Evolutionary conservation across 2,329 filamentous ascomycete species (phyloP).

Genomic region (Periconia sp.): DNA sequence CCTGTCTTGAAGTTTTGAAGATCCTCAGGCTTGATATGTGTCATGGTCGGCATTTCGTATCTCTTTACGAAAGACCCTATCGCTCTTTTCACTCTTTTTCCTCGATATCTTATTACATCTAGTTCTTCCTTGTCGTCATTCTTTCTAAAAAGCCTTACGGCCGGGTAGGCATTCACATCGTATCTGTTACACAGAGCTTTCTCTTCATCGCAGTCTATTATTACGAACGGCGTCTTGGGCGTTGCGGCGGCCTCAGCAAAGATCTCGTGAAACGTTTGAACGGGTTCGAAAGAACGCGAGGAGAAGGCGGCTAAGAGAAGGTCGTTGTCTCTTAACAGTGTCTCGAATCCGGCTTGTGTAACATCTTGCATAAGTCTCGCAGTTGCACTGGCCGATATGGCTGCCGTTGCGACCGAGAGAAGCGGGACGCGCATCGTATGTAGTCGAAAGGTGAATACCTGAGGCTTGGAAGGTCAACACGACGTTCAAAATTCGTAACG

Average conservation of each 20-base stretch:
- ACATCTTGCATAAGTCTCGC: conserved; percentile 9
- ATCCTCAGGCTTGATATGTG: conserved; percentile 7
- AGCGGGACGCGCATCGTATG: too few relatives aligned
- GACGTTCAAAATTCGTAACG: too few relatives aligned
- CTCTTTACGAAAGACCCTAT: conserved; percentile 20
- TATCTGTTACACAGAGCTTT: conserved; percentile 21
- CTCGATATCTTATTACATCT: conserved; percentile 21
- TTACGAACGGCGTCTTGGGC: conserved; percentile 15
- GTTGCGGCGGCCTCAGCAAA: conserved; percentile 13
- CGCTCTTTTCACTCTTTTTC: conserved; percentile 14
- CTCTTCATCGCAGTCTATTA: conserved; percentile 26
- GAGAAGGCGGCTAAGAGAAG: conserved; percentile 24
- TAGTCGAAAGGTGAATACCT: too few relatives aligned
- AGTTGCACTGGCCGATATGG: background rate
- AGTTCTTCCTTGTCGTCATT: conserved; percentile 2
- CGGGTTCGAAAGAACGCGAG: conserved; percentile 11
- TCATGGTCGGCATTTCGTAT: conserved; percentile 15
- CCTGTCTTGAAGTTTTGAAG: conserved; percentile 16
- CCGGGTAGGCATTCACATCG: conserved; percentile 29
- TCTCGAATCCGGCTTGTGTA: conserved; percentile 9
- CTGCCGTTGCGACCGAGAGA: background rate
- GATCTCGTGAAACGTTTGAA: conserved; percentile 15
- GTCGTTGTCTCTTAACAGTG: conserved; percentile 8
- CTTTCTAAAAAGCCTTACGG: conserved; percentile 20
- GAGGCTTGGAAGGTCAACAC: too few relatives aligned